Evolutionary conservation across 75 land plant species (phyloP), one percentile per base, ranked within the genome.

Genomic region (Picea sitchensis): DNA sequence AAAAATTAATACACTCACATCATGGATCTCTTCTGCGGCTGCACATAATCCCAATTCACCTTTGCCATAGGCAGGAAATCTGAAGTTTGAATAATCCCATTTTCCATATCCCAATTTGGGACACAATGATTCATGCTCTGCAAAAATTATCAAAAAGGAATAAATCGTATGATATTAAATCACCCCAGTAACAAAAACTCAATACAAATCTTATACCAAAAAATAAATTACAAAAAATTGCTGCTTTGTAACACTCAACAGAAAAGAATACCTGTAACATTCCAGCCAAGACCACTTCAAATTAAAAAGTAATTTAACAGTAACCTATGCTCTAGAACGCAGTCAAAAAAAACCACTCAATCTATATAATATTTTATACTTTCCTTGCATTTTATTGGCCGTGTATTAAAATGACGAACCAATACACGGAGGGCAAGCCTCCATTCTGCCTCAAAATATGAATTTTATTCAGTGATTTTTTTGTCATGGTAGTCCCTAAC

Each of bases 71-170:
- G 65, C 44, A 62, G 67, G 54, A 68, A 63, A 65, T 83, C 67
- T 11, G 34, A n/a, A 21, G 59, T 36, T 26, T 30, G 34, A 47
- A 76, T 65, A 13, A 77, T n/a, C 47, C 67, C 87, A 77, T 44
- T 87, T 38, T 83, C 85, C 69, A 81, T 73, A 47, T 82, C 77
- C 87, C 90, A 85, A 80, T 85, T 81, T 18, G 87, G 83, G 30
- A 88, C 77, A 41, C 67, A 79, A n/a, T 77, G 78, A 74, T 85
- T 86, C 87, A 83, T 88, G 63, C 58, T 74, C 78, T 62, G 21
- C 73, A 58, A 73, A 34, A 34, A 54, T n/a, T 32, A 14, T 18
- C n/a, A 61, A 8, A 75, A 56, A 75, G 75, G 77, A 26, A 30
- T 20, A 62, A 59, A 80, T 38, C 17, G 64, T 41, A 69, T 69